Base-by-base conservation (phyloP, 208 protist genomes). In the Trypanosoma caninum region DNA sequence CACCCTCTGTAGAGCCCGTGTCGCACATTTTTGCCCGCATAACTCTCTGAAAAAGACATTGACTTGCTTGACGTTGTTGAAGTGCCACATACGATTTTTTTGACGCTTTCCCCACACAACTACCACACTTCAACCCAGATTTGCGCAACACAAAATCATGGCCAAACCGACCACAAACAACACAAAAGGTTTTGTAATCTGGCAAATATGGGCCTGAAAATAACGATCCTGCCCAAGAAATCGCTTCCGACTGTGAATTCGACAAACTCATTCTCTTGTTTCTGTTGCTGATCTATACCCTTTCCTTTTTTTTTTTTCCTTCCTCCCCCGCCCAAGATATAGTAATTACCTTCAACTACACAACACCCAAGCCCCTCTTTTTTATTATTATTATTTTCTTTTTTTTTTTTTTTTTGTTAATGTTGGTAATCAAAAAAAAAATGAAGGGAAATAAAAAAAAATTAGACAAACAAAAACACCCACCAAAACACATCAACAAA, bases 111-210 rank as follows among this genome's bases (percentile, higher is more conserved):
- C 82, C 82, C 1, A 89, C 59, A 38, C 78, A 89, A 9, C 33
- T 28, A 1, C 42, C 50, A 37, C 79, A 89, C 63, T 86, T 89
- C 5, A 84, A 58, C 11, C 82, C 82, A 2, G 78, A 84, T 7
- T 50, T 57, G 54, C 82, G 75, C 22, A 76, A 46, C 2, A 79
- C 65, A 2, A 89, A 63, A 14, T 86, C 69, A 16, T 47, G 59
- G 10, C 45, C 72, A 30, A 76, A 65, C 30, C 31, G 58, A 34
- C 82, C 79, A 47, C 79, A 86, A 2, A 89, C 82, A 2, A 86
- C 72, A 44, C 82, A 89, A 45, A 85, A 85, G n/a, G 76, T 57
- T 0, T 20, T 33, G 0, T 59, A 23, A 37, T 59, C 62, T 14
- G 53, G 31, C 18, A 48, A 5, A 3, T 28, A n/a, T 8, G 25